phyloP scores from a whole-genome alignment of 495 filamentous ascomycete genomes.

The Xylaria bambusicola region DNA sequence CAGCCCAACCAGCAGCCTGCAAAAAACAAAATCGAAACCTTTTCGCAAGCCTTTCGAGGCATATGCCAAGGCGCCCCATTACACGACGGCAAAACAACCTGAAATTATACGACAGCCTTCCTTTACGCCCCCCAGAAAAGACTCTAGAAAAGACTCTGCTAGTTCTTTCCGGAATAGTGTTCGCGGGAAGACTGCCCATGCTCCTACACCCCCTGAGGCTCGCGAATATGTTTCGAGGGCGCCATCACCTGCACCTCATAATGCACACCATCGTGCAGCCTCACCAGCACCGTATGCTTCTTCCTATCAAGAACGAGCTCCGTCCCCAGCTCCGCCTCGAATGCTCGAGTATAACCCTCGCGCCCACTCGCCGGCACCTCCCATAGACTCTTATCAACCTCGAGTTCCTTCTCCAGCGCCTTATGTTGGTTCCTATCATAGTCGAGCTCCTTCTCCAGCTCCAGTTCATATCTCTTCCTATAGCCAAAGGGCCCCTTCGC shows the following conservation, averaged over 20 bases:
- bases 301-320: conserved; percentile 35
- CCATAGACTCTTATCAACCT: conserved; percentile 35
- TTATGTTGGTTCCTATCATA: conserved; percentile 32
- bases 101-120: conserved; percentile 41
- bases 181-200: conserved; percentile 26
- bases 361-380: conserved; percentile 25
- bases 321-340: conserved; percentile 23
- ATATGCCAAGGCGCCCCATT: conserved; percentile 61
- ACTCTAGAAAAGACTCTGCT: conserved; percentile 39
- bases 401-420: conserved; percentile 63
- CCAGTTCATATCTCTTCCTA: conserved; percentile 7
- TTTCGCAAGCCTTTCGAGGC: conserved; percentile 73
- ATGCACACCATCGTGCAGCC: conserved; percentile 16
- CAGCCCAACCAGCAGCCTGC: conserved; percentile 51
- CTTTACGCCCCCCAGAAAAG: conserved; percentile 39
- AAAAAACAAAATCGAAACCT: conserved; percentile 58
- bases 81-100: conserved; percentile 52
- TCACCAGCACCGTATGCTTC: conserved; percentile 25
- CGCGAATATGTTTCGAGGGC: conserved; percentile 34
- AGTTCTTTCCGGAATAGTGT: conserved; percentile 32
- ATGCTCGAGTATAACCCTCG: background rate
- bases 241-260: conserved; percentile 34
- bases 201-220: conserved; percentile 30
- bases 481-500: conserved; percentile 7
- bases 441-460: conserved; percentile 17